Evolutionary conservation across 1,284 basidiomycete species (phyloP), one percentile per base, ranked within the genome.

Genomic region (Moesziomyces parantarcticus): DNA sequence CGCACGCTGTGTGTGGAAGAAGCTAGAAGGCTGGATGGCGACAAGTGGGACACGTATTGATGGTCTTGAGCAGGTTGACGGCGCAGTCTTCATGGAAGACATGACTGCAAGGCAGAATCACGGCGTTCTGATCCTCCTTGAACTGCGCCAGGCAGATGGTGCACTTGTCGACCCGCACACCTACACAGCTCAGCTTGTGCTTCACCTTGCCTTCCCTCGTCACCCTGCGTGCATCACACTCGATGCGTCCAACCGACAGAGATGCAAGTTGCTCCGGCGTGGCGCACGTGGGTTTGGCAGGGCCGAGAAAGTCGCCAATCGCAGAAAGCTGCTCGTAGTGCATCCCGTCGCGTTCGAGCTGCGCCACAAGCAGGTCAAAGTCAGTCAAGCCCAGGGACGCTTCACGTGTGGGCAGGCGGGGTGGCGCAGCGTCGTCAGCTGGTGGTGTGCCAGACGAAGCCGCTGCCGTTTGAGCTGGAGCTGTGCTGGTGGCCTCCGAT

Each of bases 101-200:
- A 85, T 94, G 93, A 68, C 87, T 86, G 83, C 92, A 94, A 18
- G 88, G 88, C 3, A 89, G 87, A 77, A 92, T 81, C 50, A 88
- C 88, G 14, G 87, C 87, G 62, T 86, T 85, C 60, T 90, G 88
- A 7, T 85, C 87, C 14, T 87, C 87, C 78, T 87, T 89, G 85
- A 93, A 94, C 85, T 92, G 91, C 50, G 86, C 87, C 74, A 92
- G 84, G 82, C 93, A 94, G 49, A 93, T 90, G 25, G 89, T 88
- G 79, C 93, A 95, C 76, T 89, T 89, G 70, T 92, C 89, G 26
- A 94, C 92, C 2, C 88, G 82, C 11, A 89, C 87, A 23, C 91
- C 92, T n/a, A 91, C 85, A 29, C 93, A 85, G 21, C 87, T 87
- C 49, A 93, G 84, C 84, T 93, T 94, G 60, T 92, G 84, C 85